Percentiles rank a stretch among this genome's conserved stretches.
Evolutionary conservation across 805 yeast species (phyloP).

Genomic region (Teunomyces panamensis): DNA sequence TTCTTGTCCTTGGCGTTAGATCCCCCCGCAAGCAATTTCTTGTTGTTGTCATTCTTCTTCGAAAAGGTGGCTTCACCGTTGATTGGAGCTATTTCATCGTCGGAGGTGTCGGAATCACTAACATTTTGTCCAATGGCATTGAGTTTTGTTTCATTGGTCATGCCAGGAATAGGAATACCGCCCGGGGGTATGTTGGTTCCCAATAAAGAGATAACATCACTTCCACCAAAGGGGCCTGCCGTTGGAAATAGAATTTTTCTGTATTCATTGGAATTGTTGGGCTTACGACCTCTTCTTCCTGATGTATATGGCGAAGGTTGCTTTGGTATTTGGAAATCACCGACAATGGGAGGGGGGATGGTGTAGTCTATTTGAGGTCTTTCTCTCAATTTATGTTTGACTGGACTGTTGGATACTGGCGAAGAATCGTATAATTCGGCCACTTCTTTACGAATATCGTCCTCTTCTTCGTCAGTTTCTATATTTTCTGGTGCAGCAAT

Average conservation of each 20-base stretch:
- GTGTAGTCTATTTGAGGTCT: conserved; percentile 67
- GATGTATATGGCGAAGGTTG: conserved; percentile 18
- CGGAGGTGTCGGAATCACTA: conserved; percentile 60
- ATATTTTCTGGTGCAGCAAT: conserved; percentile 5
- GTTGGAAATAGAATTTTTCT: conserved; percentile 82
- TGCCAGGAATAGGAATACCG: conserved; percentile 38
- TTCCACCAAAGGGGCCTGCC: conserved; percentile 97
- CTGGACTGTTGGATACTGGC: conserved; percentile 47
- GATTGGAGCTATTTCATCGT: conserved; percentile 52
- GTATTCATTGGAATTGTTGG: conserved; percentile 42
- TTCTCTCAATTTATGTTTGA: conserved; percentile 41
- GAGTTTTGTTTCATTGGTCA: conserved; percentile 22
- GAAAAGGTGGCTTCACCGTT: conserved; percentile 38
- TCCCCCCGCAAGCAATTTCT: conserved; percentile 32
- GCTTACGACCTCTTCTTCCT: conserved; percentile 29
- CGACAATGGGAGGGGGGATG: conserved; percentile 74
- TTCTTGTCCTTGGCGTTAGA: conserved; percentile 39
- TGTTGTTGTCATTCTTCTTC: conserved; percentile 27
- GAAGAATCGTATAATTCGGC: conserved; percentile 62
- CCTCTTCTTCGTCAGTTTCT: conserved; percentile 26
- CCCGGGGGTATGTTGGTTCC: conserved; percentile 62
- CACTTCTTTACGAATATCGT: conserved; percentile 58
- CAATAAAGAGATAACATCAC: conserved; percentile 82
- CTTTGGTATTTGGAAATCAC: conserved; percentile 32
- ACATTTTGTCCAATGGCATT: conserved; percentile 34